Evolutionary conservation across 148 eudicot genomes (phyloP), one percentile per base, ranked within the genome.

Genomic region (Camellia japonica): DNA sequence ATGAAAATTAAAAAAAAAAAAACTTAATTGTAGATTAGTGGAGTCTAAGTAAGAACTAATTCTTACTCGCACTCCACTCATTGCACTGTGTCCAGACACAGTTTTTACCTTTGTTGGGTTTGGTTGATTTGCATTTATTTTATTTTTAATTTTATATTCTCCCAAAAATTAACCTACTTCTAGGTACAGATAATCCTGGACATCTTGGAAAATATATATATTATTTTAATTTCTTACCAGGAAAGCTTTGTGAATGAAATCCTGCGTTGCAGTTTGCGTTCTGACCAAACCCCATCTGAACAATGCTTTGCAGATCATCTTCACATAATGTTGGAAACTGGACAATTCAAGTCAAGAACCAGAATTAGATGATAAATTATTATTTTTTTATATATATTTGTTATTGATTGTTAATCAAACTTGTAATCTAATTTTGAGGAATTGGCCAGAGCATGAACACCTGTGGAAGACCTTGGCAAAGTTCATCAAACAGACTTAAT

Each of bases 241-340:
- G 84, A 80, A 78, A 86, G 78, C 60, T 61, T 20, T 80, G 83
- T 83, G 84, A 71, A 71, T 78, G 84, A 85, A 81, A 82, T 77
- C 78, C 80, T 10, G 64, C 8, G 10, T 78, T 51, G 41, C 6
- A 66, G 77, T 80, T 78, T 51, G 82, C 82, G 54, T 84, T 87
- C 74, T 86, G 91, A 15, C 84, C 82, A 80, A 81, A 90, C 46
- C 97, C 89, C 93, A 89, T 95, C 49, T 92, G 90, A 49, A 95
- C 90, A 73, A 93, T 90, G 85, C 91, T 91, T 75, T 93, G 98
- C 56, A 93, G 86, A 58, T 93, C 99, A 67, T 89, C 97, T 74
- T 93, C 93, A 68, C 87, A 89, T 61, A 88, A 82, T 66, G 90
- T 63, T 42, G 88, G 81, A 68, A 89, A 71, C 99, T 95, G 93